Percentiles rank a stretch among this genome's conserved stretches.
Conservation (phyloP, 2,329 filamentous ascomycete species). For the Alternaria tenuissima region DNA sequence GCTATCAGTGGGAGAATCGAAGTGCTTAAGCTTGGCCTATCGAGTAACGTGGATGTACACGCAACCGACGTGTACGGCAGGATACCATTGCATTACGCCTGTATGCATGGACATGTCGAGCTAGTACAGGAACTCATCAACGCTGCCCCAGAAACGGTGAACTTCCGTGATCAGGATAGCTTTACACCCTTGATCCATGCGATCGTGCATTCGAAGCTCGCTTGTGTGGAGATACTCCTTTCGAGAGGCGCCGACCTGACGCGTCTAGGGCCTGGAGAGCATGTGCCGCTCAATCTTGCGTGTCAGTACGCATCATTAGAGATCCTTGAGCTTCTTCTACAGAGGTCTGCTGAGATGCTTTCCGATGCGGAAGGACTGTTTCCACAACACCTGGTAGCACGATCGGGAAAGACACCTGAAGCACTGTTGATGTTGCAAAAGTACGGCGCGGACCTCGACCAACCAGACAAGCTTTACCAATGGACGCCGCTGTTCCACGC, state of each 20-base stretch:
- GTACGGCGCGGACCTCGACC: conserved; percentile 88
- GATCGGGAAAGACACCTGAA: conserved; percentile 82
- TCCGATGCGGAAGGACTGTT: conserved; percentile 95
- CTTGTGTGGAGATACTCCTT: conserved; percentile 81
- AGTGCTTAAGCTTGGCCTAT: conserved; percentile 79
- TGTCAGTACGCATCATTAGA: conserved; percentile 90
- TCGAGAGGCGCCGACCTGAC: conserved; percentile 83
- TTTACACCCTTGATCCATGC: conserved; percentile 96
- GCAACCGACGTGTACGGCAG: conserved; percentile 92
- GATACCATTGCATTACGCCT: conserved; percentile 93
- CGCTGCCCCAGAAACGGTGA: conserved; percentile 76
- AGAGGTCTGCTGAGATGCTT: conserved; percentile 81
- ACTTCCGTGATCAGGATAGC: conserved; percentile 93
- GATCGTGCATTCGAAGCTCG: conserved; percentile 85
- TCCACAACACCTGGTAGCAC: conserved; percentile 94
- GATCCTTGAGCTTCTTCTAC: conserved; percentile 84
- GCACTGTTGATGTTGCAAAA: conserved; percentile 81
- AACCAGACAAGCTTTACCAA: conserved; percentile 93
- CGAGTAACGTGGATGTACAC: conserved; percentile 76
- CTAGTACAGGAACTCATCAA: conserved; percentile 79
- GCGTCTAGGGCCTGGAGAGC: conserved; percentile 84
- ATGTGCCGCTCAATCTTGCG: conserved; percentile 92
- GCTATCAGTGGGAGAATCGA: conserved; percentile 88
- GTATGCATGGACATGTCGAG: conserved; percentile 87
- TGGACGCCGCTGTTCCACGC: conserved; percentile 98